A percentile compares a stretch with the other conserved stretches of the same genome.
Conservation (phyloP, 1,284 basidiomycete species). For the Inonotus obliquus region DNA sequence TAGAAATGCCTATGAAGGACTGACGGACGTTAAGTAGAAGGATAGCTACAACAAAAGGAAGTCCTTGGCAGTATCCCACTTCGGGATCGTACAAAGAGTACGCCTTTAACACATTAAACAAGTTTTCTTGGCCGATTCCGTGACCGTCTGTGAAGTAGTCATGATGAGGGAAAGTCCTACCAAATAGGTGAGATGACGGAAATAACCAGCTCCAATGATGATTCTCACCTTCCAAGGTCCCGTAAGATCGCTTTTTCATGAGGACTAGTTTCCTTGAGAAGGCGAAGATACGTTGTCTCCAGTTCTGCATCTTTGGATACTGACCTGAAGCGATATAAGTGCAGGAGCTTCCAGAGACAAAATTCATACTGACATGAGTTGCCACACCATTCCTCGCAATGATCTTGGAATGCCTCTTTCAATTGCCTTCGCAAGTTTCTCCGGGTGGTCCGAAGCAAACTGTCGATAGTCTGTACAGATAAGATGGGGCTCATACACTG, state of each 20-base stretch:
- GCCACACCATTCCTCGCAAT: conserved; percentile 95
- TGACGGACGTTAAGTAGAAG: conserved; percentile 80
- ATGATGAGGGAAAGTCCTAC: conserved; percentile 94
- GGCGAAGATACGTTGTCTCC: conserved; percentile 79
- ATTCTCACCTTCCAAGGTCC: conserved; percentile 72
- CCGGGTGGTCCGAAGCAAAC: conserved; percentile 74
- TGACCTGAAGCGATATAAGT: conserved; percentile 44
- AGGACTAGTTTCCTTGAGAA: conserved; percentile 79
- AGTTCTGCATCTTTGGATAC: conserved; percentile 88
- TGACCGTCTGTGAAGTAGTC: conserved; percentile 91
- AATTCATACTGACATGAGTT: conserved; percentile 74
- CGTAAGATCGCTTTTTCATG: conserved; percentile 94
- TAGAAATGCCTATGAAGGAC: conserved; percentile 3
- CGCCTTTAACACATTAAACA: conserved; percentile 97
- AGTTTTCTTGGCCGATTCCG: conserved; percentile 92
- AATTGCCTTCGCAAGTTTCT: conserved; percentile 84
- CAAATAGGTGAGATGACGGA: conserved; percentile 4
- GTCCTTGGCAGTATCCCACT: conserved; percentile 96
- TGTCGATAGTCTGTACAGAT: conserved; percentile 67
- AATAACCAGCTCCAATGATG: conserved; percentile 8
- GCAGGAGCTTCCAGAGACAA: conserved; percentile 13
- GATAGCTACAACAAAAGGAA: conserved; percentile 94
- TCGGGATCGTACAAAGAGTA: conserved; percentile 92
- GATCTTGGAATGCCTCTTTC: conserved; percentile 87
- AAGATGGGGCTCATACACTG: background rate